Base-by-base conservation (phyloP, 495 filamentous ascomycete species). In the Aspergillus ellipticus region DNA sequence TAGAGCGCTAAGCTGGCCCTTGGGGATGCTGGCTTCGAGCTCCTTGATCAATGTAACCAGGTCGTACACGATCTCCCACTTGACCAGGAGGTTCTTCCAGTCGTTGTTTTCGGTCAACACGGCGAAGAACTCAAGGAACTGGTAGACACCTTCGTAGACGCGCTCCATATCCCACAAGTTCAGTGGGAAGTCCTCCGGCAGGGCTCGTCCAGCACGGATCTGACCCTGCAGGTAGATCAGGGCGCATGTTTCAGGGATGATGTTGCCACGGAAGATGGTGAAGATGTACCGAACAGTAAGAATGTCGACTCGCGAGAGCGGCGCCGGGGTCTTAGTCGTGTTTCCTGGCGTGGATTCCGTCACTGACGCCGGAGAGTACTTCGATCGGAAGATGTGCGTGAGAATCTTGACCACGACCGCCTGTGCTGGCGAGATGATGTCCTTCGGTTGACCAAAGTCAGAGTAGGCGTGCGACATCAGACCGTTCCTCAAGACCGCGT, bases 131-230 rank as follows among this genome's bases (percentile, higher is more conserved):
- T 97, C 91, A 6, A 97, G 80, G 68, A 92, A 96, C 66, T 96
- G 91, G 50, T 91, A 90, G 11, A 96, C 84, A 15, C 92, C 92
- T 63, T 97, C 85, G 60, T 88, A 88, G 42, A 88, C 91, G 16
- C 92, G 84, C 66, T 97, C 92, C 86, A 97, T 94, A 64, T 97
- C 92, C 92, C 92, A 97, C 28, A 92, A 81, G 61, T 97, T 94
- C 39, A 96, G 84, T 4, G 92, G 92, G 64, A 96, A 97, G 67
- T 96, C 92, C 57, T 89, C 84, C 0, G 86, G 83, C 17, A 82
- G 70, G 7, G 83, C 84, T 50, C 76, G 70, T 42, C 80, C 81
- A n/a, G 75, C 75, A 20, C 89, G 85, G 50, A 96, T 94, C 61
- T 95, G 86, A n/a, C 88, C 88, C 73, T 97, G 92, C 13, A 95